Evolutionary conservation across 331 rosid genomes (phyloP).

Genomic region (Acacia concinna): DNA sequence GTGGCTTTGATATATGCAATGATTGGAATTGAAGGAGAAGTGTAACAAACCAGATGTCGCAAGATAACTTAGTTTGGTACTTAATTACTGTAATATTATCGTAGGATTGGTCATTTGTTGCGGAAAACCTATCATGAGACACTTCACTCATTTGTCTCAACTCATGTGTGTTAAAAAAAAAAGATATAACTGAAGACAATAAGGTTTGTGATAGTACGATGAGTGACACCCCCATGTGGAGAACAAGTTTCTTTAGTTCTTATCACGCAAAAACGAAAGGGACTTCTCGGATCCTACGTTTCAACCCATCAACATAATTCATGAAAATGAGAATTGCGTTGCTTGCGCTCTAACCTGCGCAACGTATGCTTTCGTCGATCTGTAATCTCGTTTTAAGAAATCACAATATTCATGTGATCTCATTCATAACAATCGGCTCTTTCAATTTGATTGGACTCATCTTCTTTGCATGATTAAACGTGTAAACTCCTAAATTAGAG

Average conservation of each 20-base stretch:
- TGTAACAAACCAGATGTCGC: slow-evolving; percentile 30
- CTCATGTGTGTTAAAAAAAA: background rate
- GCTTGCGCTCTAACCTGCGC: background rate
- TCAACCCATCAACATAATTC: background rate
- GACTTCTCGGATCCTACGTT: slow-evolving; percentile 48
- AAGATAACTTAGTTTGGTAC: slow-evolving; percentile 35
- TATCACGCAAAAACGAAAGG: slow-evolving; percentile 44
- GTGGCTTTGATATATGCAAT: slow-evolving; percentile 28
- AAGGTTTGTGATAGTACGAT: background rate
- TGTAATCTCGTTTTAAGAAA: slow-evolving; percentile 29
- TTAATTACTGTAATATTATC: background rate
- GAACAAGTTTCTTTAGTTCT: slow-evolving; percentile 40
- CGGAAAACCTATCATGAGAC: background rate
- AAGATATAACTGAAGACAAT: background rate
- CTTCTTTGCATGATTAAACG: background rate
- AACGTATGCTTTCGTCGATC: background rate
- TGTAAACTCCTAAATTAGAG: too few species aligned
- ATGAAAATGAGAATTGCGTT: background rate
- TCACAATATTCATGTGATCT: background rate
- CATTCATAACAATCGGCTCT: background rate
- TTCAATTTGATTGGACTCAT: background rate
- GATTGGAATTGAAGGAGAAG: slow-evolving; percentile 17
- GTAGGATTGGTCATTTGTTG: slow-evolving; percentile 5
- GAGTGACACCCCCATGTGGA: slow-evolving; percentile 59
- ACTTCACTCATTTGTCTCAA: slow-evolving; percentile 20